A percentile compares a stretch with the other conserved stretches of the same genome.
These are phyloP conservation scores for Mortierella sp. DNA, from an alignment of 371 early-diverging fungal species.

Conservation along the genomic window DNA sequence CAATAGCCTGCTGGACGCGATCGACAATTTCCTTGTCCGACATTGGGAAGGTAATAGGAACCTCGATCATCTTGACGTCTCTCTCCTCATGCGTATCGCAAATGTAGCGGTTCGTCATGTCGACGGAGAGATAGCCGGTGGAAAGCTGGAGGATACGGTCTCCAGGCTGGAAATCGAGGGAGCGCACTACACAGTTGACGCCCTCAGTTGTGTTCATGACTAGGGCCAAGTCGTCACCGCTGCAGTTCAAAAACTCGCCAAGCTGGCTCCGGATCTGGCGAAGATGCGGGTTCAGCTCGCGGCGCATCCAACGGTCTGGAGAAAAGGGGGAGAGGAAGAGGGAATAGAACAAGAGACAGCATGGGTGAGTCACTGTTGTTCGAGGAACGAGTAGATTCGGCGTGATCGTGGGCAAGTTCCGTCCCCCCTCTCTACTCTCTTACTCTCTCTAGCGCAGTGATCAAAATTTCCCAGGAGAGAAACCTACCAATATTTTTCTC, in stretches of 20 bases:
- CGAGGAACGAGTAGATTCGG: too few species aligned
- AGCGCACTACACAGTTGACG: conserved; percentile 56
- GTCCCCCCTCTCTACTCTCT: too few species aligned
- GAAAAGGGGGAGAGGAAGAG: too few species aligned
- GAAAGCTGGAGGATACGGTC: conserved; percentile 11
- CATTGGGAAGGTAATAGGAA: conserved; percentile 53
- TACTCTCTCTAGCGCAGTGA: too few species aligned
- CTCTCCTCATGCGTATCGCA: conserved; percentile 28
- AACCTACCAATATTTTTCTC: conserved; percentile 29
- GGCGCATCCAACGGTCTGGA: conserved; percentile 41
- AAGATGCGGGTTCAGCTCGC: conserved; percentile 15
- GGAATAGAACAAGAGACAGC: too few species aligned
- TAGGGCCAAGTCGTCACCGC: conserved; percentile 55
- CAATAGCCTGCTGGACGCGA: conserved; percentile 36
- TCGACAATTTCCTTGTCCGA: conserved; percentile 47
- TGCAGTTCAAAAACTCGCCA: conserved; percentile 52
- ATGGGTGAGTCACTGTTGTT: too few species aligned
- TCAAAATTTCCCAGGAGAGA: background rate
- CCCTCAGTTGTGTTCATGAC: conserved; percentile 59
- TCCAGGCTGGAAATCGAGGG: conserved; percentile 50
- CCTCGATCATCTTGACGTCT: conserved; percentile 27
- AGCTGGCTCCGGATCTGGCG: conserved; percentile 28
- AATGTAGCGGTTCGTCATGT: conserved; percentile 41
- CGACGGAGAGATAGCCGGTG: conserved; percentile 57
- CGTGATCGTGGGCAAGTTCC: too few species aligned